Evolutionary conservation across 805 yeast species (phyloP).

Genomic region (Komagataella phaffii): DNA sequence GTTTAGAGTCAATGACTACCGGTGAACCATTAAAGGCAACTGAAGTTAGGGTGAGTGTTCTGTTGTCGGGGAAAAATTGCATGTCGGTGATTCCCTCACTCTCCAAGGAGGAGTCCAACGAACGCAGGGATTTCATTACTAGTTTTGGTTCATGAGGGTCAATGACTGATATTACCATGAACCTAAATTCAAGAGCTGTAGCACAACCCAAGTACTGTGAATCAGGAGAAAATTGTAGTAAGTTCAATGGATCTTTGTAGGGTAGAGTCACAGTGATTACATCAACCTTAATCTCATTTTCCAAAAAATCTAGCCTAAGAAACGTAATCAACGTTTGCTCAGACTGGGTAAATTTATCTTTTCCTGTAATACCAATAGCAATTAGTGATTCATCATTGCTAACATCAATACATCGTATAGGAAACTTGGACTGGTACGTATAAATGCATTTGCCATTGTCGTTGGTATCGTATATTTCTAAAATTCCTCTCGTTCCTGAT

Average conservation of each 20-base stretch:
- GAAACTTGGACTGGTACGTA: conserved; percentile 56
- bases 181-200: conserved; percentile 66
- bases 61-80: conserved; percentile 55
- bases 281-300: conserved; percentile 20
- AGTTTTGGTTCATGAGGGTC: conserved; percentile 52
- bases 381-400: conserved; percentile 50
- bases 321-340: conserved; percentile 69
- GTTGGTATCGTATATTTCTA: conserved; percentile 50
- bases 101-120: conserved; percentile 53
- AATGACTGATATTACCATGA: conserved; percentile 57
- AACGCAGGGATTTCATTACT: conserved; percentile 54
- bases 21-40: conserved; percentile 57
- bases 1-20: conserved; percentile 50
- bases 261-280: conserved; percentile 73
- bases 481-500: conserved; percentile 59
- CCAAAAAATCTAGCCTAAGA: conserved; percentile 16
- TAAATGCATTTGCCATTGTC: conserved; percentile 50
- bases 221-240: conserved; percentile 59
- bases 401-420: conserved; percentile 67
- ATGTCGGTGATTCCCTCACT: conserved; percentile 85
- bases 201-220: conserved; percentile 64
- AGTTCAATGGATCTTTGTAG: conserved; percentile 72
- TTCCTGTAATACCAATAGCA: conserved; percentile 76
- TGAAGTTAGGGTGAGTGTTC: conserved; percentile 37
- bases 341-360: conserved; percentile 50